Percentiles rank a stretch among this genome's conserved stretches.
Conservation (phyloP, 2,329 filamentous ascomycete species). For the Exserohilum turcica region DNA sequence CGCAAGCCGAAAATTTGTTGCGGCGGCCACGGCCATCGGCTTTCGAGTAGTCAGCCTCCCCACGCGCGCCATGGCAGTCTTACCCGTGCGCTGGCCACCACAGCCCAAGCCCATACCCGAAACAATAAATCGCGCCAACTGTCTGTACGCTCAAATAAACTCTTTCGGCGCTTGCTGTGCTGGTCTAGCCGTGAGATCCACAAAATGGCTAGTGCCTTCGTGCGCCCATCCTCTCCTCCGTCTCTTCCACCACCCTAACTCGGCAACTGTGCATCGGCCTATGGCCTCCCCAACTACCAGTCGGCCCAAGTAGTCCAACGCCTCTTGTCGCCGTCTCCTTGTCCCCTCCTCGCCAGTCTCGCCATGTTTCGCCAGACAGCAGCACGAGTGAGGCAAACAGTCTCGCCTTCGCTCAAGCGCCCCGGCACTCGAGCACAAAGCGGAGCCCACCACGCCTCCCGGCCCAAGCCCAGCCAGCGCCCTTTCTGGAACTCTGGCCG, state of each 20-base stretch:
- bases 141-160: conserved; percentile 44
- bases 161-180: conserved; percentile 38
- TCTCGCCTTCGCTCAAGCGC: conserved; percentile 38
- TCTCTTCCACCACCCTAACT: conserved; percentile 25
- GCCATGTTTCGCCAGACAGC: conserved; percentile 43
- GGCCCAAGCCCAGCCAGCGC: conserved; percentile 23
- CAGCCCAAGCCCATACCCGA: conserved; percentile 31
- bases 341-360: conserved; percentile 17
- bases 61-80: conserved; percentile 23
- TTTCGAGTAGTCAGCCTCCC: conserved; percentile 39
- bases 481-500: conserved; percentile 56
- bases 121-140: conserved; percentile 39
- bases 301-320: conserved; percentile 19
- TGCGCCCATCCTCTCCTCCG: conserved; percentile 22
- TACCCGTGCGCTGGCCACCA: conserved; percentile 42
- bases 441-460: conserved; percentile 32
- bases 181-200: conserved; percentile 31
- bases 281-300: conserved; percentile 32
- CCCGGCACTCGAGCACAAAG: conserved; percentile 32
- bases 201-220: conserved; percentile 34
- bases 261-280: conserved; percentile 25
- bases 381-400: conserved; percentile 36
- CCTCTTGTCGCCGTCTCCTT: conserved; percentile 5
- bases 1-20: conserved; percentile 38
- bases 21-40: conserved; percentile 16